Base-by-base conservation (phyloP, 73 alveolate genomes). In the Paramecium caudatum region DNA sequence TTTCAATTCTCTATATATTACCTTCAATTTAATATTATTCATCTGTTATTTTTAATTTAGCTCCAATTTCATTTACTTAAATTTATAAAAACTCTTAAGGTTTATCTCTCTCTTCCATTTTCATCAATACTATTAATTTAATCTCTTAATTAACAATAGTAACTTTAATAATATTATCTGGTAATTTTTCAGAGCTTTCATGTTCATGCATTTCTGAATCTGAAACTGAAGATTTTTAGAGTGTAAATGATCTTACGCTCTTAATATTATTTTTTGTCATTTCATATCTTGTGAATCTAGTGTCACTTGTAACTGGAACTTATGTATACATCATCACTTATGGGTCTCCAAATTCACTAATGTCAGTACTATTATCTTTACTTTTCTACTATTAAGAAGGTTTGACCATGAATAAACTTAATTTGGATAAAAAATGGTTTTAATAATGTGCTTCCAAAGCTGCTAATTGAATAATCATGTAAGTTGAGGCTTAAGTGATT, bases 151-250 rank as follows among this genome's bases (percentile, higher is more conserved):
- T 33, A 13, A 65, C 8, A 65, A 65, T 65, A 3, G 47, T 32
- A 3, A 65, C 47, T 30, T 33, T 30, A 7, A 19, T 19, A 7
- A 55, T 27, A 55, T 43, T 55, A 3, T 55, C 80, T 0, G 80
- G 80, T 55, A 55, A 23, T 55, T 55, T 65, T 36, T 65, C 83
- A 33, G 16, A 25, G 8, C 47, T 65, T 65, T 65, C 83, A 65
- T 1, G 21, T n/a, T 65, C 83, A 33, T 65, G 83, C 5, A 30
- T 0, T 12, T 36, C 83, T 13, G 47, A 12, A 65, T 36, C 49
- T 13, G 47, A 30, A 12, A 36, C 49, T 10, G 49, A 33, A 13
- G 83, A 65, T 10, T 65, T 65, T 16, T 65, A 13, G 13, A 65
- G 34, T 13, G 83, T 65, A 65, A 65, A 65, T 30, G 83, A 65